Evolutionary conservation across 2,329 filamentous ascomycete genomes (phyloP).

Genomic region (Fonsecaea pedrosoi): DNA sequence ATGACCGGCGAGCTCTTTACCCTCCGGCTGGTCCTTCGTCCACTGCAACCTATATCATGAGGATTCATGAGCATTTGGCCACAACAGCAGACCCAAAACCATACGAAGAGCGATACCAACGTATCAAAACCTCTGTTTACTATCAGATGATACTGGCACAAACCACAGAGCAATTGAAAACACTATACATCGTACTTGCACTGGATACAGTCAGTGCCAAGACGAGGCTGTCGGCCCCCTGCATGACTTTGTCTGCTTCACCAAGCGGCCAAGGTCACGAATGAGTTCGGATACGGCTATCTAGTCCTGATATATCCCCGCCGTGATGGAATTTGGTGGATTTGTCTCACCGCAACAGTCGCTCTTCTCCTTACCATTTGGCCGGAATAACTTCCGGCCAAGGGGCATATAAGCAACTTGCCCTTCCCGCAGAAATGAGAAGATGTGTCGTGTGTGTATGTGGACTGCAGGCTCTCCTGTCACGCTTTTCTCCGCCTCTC

Average conservation of each 20-base stretch:
- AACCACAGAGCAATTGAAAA: background rate
- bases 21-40: background rate
- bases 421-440: background rate
- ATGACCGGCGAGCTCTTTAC: background rate
- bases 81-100: background rate
- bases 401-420: constrained; percentile 33
- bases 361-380: constrained; percentile 41
- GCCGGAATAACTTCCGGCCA: constrained; percentile 41
- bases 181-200: background rate
- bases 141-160: background rate
- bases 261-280: background rate
- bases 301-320: background rate
- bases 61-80: background rate
- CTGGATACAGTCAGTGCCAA: constrained; percentile 22
- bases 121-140: background rate
- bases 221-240: constrained; percentile 26
- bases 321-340: background rate
- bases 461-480: background rate
- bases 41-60: background rate
- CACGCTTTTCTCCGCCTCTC: background rate
- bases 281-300: constrained; percentile 2
- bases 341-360: constrained; percentile 12
- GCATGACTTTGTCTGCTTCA: background rate
- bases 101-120: background rate
- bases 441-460: background rate